phyloP scores from a whole-genome alignment of 441 rosid genomes.

The Populus hybrid region DNA sequence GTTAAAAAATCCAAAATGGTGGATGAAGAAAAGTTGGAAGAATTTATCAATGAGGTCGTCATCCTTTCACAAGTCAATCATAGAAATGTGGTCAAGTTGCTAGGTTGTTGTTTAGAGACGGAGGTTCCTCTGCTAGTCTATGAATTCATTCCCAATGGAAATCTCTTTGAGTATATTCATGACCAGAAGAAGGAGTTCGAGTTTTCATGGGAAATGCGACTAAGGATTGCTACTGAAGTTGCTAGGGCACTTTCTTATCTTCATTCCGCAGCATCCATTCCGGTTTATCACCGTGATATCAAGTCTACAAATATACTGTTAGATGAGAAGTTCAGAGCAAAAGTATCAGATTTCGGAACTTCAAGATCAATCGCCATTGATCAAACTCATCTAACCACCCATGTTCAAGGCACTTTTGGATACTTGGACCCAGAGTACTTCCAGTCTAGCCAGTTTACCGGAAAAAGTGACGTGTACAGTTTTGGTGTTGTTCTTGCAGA shows the following conservation, averaged over 20 bases:
- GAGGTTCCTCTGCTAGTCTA: slow-evolving; percentile 1
- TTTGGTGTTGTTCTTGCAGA: slow-evolving; percentile 43
- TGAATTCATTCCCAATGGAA: slow-evolving; percentile 12
- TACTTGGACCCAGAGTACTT: slow-evolving; percentile 43
- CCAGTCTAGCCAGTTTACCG: slow-evolving; percentile 20
- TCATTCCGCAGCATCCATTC: neutral
- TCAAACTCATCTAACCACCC: slow-evolving; percentile 24
- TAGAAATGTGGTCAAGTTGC: neutral
- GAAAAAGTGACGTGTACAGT: slow-evolving; percentile 34
- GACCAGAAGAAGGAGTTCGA: neutral
- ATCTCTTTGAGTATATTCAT: neutral
- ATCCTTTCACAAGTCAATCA: slow-evolving; percentile 5
- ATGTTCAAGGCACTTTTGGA: slow-evolving; percentile 39
- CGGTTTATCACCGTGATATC: slow-evolving; percentile 5
- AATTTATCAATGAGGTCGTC: slow-evolving; percentile 22
- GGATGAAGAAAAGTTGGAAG: slow-evolving; percentile 26
- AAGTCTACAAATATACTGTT: slow-evolving; percentile 5
- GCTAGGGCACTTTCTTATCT: neutral
- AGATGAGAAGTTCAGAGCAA: neutral
- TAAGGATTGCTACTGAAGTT: neutral
- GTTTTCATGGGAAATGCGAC: slow-evolving; percentile 1
- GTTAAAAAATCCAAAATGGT: slow-evolving; percentile 25
- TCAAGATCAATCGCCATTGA: slow-evolving; percentile 27
- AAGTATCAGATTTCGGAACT: slow-evolving; percentile 11
- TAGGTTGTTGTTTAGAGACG: slow-evolving; percentile 3